Evolutionary conservation across 2,329 filamentous ascomycete genomes (phyloP).

Genomic region (Hypoxylon sp.): DNA sequence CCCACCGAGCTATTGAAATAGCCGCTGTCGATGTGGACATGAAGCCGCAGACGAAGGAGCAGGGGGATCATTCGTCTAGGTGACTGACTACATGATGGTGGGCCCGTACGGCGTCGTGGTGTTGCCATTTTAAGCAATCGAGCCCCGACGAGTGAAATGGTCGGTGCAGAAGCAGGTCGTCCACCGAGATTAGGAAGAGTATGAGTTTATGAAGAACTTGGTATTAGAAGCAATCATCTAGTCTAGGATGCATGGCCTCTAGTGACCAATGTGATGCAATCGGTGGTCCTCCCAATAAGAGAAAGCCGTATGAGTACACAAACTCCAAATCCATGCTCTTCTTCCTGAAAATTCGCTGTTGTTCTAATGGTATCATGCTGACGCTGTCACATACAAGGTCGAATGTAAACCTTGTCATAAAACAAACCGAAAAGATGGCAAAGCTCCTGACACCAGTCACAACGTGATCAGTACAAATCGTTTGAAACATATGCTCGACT

Average conservation of each 20-base stretch:
- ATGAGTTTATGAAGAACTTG: neutral
- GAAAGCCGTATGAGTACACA: constrained; percentile 11
- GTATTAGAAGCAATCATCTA: constrained; percentile 2
- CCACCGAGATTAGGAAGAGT: too few relatives aligned
- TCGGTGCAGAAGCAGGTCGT: too few relatives aligned
- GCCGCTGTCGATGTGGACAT: too few relatives aligned
- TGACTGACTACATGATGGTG: too few relatives aligned
- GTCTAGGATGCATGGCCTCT: constrained; percentile 6
- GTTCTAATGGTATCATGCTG: constrained; percentile 37
- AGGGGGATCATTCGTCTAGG: too few relatives aligned
- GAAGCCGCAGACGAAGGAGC: neutral
- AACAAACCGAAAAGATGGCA: constrained; percentile 1
- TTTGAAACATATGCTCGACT: neutral
- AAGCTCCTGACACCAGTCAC: neutral
- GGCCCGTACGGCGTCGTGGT: too few relatives aligned
- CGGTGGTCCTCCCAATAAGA: neutral
- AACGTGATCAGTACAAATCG: neutral
- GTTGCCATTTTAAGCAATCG: too few relatives aligned
- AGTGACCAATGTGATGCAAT: constrained; percentile 1
- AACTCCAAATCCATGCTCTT: constrained; percentile 34
- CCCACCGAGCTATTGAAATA: too few relatives aligned
- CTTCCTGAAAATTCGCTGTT: constrained; percentile 26
- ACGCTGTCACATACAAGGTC: constrained; percentile 22
- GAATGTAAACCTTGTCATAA: constrained; percentile 25
- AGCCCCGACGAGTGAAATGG: too few relatives aligned